These are phyloP conservation scores for Bruguiera parviflora DNA, from an alignment of 345 rosid species.

Conservation along the genomic window DNA sequence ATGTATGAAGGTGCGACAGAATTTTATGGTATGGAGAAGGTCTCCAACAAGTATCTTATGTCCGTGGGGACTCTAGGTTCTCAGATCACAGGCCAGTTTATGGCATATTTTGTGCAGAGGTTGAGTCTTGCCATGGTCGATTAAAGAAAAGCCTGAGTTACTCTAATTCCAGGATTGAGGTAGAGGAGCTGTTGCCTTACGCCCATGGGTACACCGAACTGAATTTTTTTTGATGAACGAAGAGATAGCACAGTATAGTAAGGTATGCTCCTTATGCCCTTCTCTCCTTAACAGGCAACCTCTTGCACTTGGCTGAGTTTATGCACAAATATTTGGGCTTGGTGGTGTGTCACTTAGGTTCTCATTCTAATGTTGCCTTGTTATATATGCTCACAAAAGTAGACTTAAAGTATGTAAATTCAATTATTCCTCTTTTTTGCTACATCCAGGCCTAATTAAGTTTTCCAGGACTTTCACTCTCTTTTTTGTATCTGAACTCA, in stretches of 20 bases:
- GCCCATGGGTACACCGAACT: conserved; percentile 89
- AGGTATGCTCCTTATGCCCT: conserved; percentile 14
- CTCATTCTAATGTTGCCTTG: neutral
- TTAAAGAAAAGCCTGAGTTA: neutral
- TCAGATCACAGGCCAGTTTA: neutral
- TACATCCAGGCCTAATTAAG: no score
- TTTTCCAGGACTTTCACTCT: no score
- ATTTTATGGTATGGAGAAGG: conserved; percentile 98
- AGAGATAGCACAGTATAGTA: neutral
- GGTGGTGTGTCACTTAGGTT: neutral
- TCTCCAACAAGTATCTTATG: conserved; percentile 80
- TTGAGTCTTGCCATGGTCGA: neutral
- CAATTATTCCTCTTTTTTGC: neutral
- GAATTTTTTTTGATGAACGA: conserved; percentile 61
- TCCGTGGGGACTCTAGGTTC: conserved; percentile 77
- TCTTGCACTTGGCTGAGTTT: no score
- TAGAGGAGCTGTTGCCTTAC: conserved; percentile 23
- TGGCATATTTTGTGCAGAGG: neutral
- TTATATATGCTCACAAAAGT: neutral
- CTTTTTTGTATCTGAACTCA: no score
- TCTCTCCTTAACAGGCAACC: neutral
- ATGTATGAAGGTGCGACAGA: conserved; percentile 73
- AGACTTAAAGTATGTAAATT: neutral
- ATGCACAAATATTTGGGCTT: neutral
- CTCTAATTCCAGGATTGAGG: neutral